Base-by-base conservation (phyloP, 768 basidiomycete species). In the Termitomyces sp. region DNA sequence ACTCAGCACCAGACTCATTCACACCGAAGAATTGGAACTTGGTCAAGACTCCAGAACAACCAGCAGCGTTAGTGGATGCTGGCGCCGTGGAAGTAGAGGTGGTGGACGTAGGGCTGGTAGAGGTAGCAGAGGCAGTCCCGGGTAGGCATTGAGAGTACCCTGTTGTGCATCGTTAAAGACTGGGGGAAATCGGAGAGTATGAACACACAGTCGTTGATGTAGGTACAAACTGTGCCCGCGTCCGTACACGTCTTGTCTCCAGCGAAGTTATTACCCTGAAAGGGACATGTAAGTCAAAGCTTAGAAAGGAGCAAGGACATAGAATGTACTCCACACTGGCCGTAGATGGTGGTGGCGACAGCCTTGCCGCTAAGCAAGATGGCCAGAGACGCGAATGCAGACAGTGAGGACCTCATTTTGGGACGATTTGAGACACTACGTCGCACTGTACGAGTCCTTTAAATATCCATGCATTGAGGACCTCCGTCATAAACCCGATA, bases 21-120 rank as follows among this genome's bases (percentile, higher is more conserved):
- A 86, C 85, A 70, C 86, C 86, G 63, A 86, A 85, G 76, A 72
- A 84, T 68, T 79, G 76, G 79, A 88, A 86, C 69, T 84, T 86
- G 50, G 82, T 84, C 65, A 71, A 70, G 2, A 69, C 65, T 20
- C 77, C 76, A 16, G 78, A 68, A 71, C 80, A 81, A 35, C 50
- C 45, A 28, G 65, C 65, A 18, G 74, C 61, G 56, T 72, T 74
- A 35, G 66, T 70, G 40, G 63, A 67, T 16, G 70, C 55, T 5
- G 74, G 66, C 8, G 64, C 54, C 18, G 79, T 79, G 16, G 72
- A 64, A n/a, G 70, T 68, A 44, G 74, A 62, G 4, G 74, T 67
- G 18, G 64, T 24, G 11, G 79, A 78, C n/a, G 74, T 65, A 54
- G 72, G 73, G 24, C 63, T 67, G 38, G 62, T 66, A 16, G 68